phyloP scores from a whole-genome alignment of 1,284 basidiomycete genomes.

The Boletellus sp. region DNA sequence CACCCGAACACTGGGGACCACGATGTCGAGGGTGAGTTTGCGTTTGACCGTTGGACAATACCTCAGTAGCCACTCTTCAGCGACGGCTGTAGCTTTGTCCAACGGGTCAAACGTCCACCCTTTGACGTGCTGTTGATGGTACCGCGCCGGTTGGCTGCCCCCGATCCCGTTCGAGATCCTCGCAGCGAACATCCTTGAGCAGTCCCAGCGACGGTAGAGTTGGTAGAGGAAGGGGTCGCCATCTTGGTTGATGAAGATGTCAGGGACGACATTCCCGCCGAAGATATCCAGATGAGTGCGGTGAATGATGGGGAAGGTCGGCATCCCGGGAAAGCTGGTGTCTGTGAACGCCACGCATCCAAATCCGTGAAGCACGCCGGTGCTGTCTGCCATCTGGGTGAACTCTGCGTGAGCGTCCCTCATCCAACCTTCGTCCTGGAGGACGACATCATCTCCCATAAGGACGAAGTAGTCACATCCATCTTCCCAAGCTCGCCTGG shows the following conservation, averaged over 20 bases:
- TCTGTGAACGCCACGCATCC: constrained; percentile 60
- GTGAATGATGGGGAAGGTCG: constrained; percentile 56
- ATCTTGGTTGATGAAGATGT: constrained; percentile 55
- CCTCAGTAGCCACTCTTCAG: constrained; percentile 39
- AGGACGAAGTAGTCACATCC: constrained; percentile 50
- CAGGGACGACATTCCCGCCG: constrained; percentile 46
- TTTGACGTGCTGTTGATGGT: constrained; percentile 40
- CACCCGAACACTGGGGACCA: constrained; percentile 58
- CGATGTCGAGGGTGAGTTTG: constrained; percentile 49
- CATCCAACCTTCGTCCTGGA: constrained; percentile 54
- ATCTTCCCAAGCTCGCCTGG: constrained; percentile 46
- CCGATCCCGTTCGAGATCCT: constrained; percentile 46
- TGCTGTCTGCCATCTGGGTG: constrained; percentile 28
- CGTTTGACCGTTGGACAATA: constrained; percentile 24
- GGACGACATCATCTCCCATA: constrained; percentile 53
- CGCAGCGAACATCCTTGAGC: constrained; percentile 43
- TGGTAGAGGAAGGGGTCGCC: constrained; percentile 58
- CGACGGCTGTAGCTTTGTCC: constrained; percentile 37
- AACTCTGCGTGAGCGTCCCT: constrained; percentile 40
- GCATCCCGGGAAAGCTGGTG: constrained; percentile 54
- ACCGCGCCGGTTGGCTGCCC: constrained; percentile 44
- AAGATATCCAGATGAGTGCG: constrained; percentile 56
- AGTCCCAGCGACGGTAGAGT: constrained; percentile 55
- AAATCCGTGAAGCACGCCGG: constrained; percentile 42
- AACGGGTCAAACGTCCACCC: constrained; percentile 51